phyloP scores from a whole-genome alignment of 768 basidiomycete species.

The Hirschioporus abietinus region DNA sequence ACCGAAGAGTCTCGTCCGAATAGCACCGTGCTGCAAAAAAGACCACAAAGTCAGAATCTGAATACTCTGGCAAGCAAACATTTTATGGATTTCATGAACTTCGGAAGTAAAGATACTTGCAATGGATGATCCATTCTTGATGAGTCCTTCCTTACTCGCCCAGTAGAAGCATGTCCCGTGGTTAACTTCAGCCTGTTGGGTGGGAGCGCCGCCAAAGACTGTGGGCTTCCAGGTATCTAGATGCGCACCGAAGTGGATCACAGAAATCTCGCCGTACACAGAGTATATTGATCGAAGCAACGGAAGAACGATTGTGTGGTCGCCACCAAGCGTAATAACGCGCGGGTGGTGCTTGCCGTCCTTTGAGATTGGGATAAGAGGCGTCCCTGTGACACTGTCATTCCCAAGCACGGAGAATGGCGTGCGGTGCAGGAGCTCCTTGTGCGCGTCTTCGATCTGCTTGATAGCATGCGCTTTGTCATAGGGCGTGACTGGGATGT shows the following conservation, averaged over 20 bases:
- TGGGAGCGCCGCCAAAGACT: conserved; percentile 71
- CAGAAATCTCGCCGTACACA: conserved; percentile 73
- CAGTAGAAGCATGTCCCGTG: conserved; percentile 92
- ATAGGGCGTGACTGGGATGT: conserved; percentile 74
- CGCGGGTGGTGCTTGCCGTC: conserved; percentile 77
- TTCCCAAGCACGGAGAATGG: conserved; percentile 60
- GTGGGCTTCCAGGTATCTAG: conserved; percentile 76
- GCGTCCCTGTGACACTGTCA: conserved; percentile 52
- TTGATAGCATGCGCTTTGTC: conserved; percentile 69
- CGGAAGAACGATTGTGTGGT: conserved; percentile 77
- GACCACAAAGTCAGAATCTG: conserved; percentile 70
- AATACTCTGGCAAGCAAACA: conserved; percentile 22
- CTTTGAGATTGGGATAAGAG: conserved; percentile 51
- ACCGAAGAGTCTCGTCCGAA: conserved; percentile 77
- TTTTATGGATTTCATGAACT: conserved; percentile 9
- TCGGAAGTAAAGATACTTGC: conserved; percentile 54
- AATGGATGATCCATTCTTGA: conserved; percentile 74
- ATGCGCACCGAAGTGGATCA: conserved; percentile 87
- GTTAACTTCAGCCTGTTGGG: conserved; percentile 68
- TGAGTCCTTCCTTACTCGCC: conserved; percentile 77
- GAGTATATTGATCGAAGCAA: conserved; percentile 67
- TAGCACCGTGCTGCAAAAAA: conserved; percentile 71
- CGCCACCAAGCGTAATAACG: conserved; percentile 80
- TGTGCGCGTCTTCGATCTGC: conserved; percentile 72
- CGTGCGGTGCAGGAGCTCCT: conserved; percentile 58